Percentiles rank a stretch among this genome's conserved stretches.
Evolutionary conservation across 2,329 filamentous ascomycete genomes (phyloP).

Genomic region (Fusarium anthophilum): DNA sequence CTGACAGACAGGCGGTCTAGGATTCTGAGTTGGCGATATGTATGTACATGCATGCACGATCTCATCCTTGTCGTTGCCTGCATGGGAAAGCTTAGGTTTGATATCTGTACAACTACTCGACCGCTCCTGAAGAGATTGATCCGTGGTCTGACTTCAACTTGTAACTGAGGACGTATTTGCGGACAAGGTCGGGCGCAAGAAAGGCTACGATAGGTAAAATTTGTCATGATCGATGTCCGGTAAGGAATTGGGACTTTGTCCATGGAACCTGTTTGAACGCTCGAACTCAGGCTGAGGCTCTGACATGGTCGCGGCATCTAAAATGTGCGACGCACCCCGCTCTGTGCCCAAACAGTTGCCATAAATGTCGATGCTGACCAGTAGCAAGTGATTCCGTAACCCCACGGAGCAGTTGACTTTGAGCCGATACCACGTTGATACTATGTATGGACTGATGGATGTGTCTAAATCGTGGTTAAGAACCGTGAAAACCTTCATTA

Average conservation of each 20-base stretch:
- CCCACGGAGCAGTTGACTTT: slow-evolving; percentile 10
- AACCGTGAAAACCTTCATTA: background rate
- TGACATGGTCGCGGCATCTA: slow-evolving; percentile 5
- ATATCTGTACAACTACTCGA: background rate
- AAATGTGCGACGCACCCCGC: slow-evolving; percentile 8
- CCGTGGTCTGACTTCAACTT: background rate
- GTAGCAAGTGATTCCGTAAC: background rate
- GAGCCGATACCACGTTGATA: background rate
- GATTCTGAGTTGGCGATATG: slow-evolving; percentile 42
- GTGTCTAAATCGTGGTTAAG: background rate
- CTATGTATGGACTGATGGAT: background rate
- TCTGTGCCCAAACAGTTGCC: background rate
- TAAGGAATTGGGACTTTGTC: background rate
- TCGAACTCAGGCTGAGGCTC: slow-evolving; percentile 19
- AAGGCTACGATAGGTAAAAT: background rate
- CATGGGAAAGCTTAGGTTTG: slow-evolving; percentile 18
- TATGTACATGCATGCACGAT: slow-evolving; percentile 39
- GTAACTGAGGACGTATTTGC: background rate
- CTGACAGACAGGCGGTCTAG: slow-evolving; percentile 39
- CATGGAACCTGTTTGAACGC: background rate
- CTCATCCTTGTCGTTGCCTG: slow-evolving; percentile 26
- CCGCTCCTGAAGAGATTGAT: slow-evolving; percentile 3
- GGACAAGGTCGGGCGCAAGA: background rate
- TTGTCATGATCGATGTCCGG: background rate
- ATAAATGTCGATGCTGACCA: background rate